phyloP scores from a whole-genome alignment of 345 rosid species.

The Atalantia buxifolia region DNA sequence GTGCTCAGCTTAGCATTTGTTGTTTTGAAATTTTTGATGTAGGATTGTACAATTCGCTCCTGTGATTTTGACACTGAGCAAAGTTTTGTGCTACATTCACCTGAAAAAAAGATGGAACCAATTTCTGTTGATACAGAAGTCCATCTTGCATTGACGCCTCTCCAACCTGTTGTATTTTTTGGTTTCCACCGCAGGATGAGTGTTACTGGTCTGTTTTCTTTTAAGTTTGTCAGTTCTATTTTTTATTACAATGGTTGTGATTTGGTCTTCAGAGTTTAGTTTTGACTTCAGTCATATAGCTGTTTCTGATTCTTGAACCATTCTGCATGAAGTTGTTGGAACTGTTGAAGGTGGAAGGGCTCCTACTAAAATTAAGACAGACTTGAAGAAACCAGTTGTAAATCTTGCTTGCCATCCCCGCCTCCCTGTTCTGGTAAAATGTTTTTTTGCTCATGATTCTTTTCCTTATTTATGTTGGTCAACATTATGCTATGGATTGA shows the following conservation, averaged over 20 bases:
- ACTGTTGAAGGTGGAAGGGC: slow-evolving; percentile 94
- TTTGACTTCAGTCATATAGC: background rate
- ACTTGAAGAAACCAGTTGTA: slow-evolving; percentile 89
- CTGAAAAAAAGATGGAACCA: slow-evolving; percentile 79
- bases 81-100: slow-evolving; percentile 92
- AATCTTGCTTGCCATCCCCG: slow-evolving; percentile 98
- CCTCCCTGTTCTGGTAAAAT: slow-evolving; percentile 83
- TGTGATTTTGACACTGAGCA: slow-evolving; percentile 95
- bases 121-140: slow-evolving; percentile 79
- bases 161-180: slow-evolving; percentile 92
- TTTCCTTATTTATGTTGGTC: slow-evolving; percentile 2
- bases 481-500: background rate
- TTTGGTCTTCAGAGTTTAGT: background rate
- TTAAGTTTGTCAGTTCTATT: background rate
- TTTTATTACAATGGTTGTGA: background rate
- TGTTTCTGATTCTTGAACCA: slow-evolving; percentile 8
- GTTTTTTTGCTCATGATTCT: background rate
- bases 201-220: slow-evolving; percentile 70
- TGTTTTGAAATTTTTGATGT: slow-evolving; percentile 11
- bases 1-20: background rate
- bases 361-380: slow-evolving; percentile 94
- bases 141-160: slow-evolving; percentile 94
- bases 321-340: slow-evolving; percentile 78
- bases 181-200: slow-evolving; percentile 93
- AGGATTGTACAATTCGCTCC: slow-evolving; percentile 95